Evolutionary conservation across 306 rosid species (phyloP).

Genomic region (Coriaria nepalensis): DNA sequence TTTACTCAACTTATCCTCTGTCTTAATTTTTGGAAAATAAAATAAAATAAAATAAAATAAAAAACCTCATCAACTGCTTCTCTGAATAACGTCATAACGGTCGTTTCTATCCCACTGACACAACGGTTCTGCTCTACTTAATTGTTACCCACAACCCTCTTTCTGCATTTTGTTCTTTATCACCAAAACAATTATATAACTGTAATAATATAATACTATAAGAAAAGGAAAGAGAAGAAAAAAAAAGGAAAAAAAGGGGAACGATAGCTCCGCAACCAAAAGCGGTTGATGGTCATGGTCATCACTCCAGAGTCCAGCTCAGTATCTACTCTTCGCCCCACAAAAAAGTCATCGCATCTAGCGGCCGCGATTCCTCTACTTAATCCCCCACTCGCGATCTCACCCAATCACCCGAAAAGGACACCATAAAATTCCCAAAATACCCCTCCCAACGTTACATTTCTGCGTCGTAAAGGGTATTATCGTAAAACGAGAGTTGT

Average conservation of each 20-base stretch:
- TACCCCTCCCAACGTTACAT: conserved; percentile 30
- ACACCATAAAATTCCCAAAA: conserved; percentile 12
- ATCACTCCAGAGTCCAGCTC: conserved; percentile 30
- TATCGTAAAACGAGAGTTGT: conserved; percentile 17
- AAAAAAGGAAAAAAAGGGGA: too few relatives aligned
- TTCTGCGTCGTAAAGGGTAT: conserved; percentile 17
- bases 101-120: conserved; percentile 15
- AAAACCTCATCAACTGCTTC: too few relatives aligned
- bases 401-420: not conserved
- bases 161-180: not conserved
- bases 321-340: conserved; percentile 5
- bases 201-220: too few relatives aligned
- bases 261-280: not conserved
- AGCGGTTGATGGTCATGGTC: not conserved
- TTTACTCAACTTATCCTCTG: too few relatives aligned
- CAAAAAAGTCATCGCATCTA: conserved; percentile 15
- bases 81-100: conserved; percentile 18
- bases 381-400: not conserved
- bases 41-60: too few relatives aligned
- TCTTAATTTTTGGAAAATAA: too few relatives aligned
- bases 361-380: conserved; percentile 10
- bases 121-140: conserved; percentile 12
- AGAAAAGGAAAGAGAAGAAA: too few relatives aligned
- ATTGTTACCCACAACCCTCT: too few relatives aligned
- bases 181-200: conserved; percentile 3